These are phyloP conservation scores for Candida bentonensis DNA, from an alignment of 805 yeast genomes.

Conservation along the genomic window DNA sequence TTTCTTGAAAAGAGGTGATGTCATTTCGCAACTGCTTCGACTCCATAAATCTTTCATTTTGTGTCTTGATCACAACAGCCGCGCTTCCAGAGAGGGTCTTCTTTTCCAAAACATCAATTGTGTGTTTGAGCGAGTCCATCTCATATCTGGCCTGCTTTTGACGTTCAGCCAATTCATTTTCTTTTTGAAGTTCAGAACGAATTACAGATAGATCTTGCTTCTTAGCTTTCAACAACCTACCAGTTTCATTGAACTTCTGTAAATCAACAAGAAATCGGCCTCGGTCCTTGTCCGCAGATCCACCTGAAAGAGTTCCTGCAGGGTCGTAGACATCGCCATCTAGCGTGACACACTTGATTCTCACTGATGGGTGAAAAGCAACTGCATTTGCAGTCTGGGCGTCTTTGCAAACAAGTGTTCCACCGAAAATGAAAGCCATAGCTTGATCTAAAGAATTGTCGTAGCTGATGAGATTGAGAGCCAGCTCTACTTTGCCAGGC, in stretches of 20 bases:
- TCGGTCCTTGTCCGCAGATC: conserved; percentile 49
- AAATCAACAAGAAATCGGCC: conserved; percentile 48
- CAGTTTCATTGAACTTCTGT: conserved; percentile 44
- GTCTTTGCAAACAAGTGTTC: conserved; percentile 75
- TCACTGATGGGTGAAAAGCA: conserved; percentile 72
- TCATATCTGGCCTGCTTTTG: conserved; percentile 48
- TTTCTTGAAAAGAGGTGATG: neutral
- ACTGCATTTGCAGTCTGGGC: conserved; percentile 78
- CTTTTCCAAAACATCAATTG: conserved; percentile 24
- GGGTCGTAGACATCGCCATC: conserved; percentile 96
- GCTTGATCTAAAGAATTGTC: conserved; percentile 61
- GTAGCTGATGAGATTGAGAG: conserved; percentile 65
- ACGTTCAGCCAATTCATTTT: conserved; percentile 30
- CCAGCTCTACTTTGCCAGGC: conserved; percentile 81
- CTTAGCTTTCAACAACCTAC: conserved; percentile 25
- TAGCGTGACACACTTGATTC: conserved; percentile 71
- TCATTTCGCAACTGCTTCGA: conserved; percentile 6
- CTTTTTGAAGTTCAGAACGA: conserved; percentile 27
- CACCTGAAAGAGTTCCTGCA: conserved; percentile 90
- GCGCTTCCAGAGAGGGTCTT: neutral
- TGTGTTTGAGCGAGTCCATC: conserved; percentile 42
- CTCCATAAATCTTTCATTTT: conserved; percentile 6
- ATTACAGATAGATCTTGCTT: conserved; percentile 31
- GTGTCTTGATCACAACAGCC: conserved; percentile 3
- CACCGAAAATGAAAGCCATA: conserved; percentile 85